phyloP scores from a whole-genome alignment of 352 stramenopile genomes.

The Phytophthora pseudosyringae region DNA sequence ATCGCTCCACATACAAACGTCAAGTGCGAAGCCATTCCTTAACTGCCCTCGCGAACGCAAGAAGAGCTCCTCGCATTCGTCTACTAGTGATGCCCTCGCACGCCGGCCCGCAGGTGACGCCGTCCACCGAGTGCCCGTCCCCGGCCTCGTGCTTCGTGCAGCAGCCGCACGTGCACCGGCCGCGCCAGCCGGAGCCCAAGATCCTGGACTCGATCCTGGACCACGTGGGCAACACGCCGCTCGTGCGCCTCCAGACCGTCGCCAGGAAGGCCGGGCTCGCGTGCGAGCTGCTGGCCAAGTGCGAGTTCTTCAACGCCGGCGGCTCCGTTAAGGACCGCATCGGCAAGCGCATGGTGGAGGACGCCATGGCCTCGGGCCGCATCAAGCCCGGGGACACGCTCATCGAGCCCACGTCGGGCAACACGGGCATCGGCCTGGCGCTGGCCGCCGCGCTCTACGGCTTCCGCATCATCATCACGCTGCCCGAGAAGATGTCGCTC shows the following conservation, averaged over 20 bases:
- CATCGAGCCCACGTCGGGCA: conserved; percentile 98
- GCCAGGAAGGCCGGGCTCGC: conserved; percentile 95
- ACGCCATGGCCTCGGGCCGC: conserved; percentile 90
- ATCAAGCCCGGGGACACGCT: conserved; percentile 96
- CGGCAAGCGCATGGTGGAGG: conserved; percentile 92
- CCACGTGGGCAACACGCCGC: conserved; percentile 94
- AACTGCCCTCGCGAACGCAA: conserved; percentile 20
- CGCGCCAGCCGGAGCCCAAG: conserved; percentile 66
- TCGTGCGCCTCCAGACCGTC: conserved; percentile 93
- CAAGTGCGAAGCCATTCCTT: conserved; percentile 17
- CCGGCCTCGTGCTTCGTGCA: conserved; percentile 75
- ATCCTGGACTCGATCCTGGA: conserved; percentile 95
- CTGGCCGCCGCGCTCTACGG: conserved; percentile 97
- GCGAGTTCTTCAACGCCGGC: conserved; percentile 97
- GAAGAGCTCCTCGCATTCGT: conserved; percentile 2
- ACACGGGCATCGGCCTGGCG: conserved; percentile 98
- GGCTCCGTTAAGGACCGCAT: conserved; percentile 94
- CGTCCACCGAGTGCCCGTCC: conserved; percentile 49
- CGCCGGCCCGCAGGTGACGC: conserved; percentile 31
- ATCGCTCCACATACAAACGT: not conserved
- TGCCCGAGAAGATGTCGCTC: conserved; percentile 97
- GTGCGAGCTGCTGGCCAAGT: conserved; percentile 95
- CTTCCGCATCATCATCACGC: conserved; percentile 95
- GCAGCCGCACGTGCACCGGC: conserved; percentile 67
- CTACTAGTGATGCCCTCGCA: conserved; percentile 9